These are phyloP conservation scores for Plantago lanceolata DNA, from an alignment of 305 asterid genomes.

Conservation along the genomic window DNA sequence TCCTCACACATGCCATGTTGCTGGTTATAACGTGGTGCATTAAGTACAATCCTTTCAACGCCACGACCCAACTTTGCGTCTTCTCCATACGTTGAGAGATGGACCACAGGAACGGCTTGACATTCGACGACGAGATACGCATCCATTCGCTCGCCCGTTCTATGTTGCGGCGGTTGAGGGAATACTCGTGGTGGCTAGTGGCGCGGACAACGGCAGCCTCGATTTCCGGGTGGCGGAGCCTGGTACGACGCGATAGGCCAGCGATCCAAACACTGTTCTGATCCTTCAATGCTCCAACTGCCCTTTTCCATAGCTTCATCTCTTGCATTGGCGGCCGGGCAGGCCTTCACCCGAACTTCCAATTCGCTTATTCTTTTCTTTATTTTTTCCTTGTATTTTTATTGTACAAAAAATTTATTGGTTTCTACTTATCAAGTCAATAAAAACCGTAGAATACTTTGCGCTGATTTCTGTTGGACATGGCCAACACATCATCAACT, in stretches of 20 bases:
- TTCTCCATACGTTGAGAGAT: conserved; percentile 50
- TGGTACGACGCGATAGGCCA: conserved; percentile 39
- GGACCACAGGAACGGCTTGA: conserved; percentile 60
- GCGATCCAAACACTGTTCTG: conserved; percentile 62
- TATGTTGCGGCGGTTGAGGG: conserved; percentile 37
- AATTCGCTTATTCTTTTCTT: not conserved
- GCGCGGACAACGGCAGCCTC: conserved; percentile 71
- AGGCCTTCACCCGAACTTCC: not conserved
- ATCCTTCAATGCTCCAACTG: conserved; percentile 58
- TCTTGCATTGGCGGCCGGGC: conserved; percentile 13
- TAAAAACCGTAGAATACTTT: not conserved
- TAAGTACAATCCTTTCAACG: conserved; percentile 58
- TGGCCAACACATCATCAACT: not conserved
- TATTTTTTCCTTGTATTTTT: not conserved
- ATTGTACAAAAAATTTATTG: not conserved
- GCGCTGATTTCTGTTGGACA: not conserved
- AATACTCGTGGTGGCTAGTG: conserved; percentile 56
- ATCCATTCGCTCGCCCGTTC: conserved; percentile 59
- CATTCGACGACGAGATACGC: conserved; percentile 50
- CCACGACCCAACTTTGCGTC: conserved; percentile 60
- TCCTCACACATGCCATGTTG: conserved; percentile 29
- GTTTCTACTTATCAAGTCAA: not conserved
- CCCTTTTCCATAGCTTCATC: conserved; percentile 81
- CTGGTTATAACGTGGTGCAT: conserved; percentile 53
- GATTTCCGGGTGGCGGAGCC: conserved; percentile 68